Conservation (phyloP, 148 eudicot species). For the Simmondsia chinensis region DNA sequence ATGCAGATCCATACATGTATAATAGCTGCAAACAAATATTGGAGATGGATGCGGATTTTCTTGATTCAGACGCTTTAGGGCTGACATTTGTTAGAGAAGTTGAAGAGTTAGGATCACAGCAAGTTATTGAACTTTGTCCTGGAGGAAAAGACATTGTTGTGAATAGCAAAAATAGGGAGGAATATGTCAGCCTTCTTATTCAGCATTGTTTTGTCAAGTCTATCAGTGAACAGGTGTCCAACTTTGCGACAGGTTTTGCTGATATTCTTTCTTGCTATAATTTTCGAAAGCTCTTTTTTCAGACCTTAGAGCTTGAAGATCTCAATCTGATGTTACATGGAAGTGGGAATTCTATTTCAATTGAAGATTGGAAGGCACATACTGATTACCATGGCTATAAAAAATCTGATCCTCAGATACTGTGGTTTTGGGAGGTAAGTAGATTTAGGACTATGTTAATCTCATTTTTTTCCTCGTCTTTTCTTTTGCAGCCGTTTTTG, state of each 20-base stretch:
- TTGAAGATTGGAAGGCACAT: conserved; percentile 89
- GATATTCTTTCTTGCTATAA: conserved; percentile 40
- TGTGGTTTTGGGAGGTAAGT: conserved; percentile 97
- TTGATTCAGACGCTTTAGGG: conserved; percentile 80
- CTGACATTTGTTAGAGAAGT: conserved; percentile 78
- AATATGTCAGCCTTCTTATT: conserved; percentile 61
- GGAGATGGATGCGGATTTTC: conserved; percentile 70
- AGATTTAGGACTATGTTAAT: background rate
- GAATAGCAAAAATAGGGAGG: conserved; percentile 60
- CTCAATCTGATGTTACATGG: conserved; percentile 82
- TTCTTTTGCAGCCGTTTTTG: background rate
- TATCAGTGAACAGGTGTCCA: conserved; percentile 50
- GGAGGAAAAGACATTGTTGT: conserved; percentile 50
- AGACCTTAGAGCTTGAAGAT: conserved; percentile 66
- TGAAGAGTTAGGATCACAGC: conserved; percentile 69
- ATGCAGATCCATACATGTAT: conserved; percentile 80
- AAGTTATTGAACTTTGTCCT: conserved; percentile 62
- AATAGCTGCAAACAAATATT: conserved; percentile 80
- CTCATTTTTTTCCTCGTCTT: background rate
- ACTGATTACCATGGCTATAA: conserved; percentile 71
- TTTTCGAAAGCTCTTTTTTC: conserved; percentile 34
- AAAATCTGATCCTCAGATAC: conserved; percentile 63
- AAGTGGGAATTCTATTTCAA: conserved; percentile 51
- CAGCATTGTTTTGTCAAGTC: conserved; percentile 60
- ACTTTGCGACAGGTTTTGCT: conserved; percentile 66